A percentile compares a stretch with the other conserved stretches of the same genome.
Evolutionary conservation across 352 stramenopile genomes (phyloP).

Genomic region (Aphanomyces invadans): DNA sequence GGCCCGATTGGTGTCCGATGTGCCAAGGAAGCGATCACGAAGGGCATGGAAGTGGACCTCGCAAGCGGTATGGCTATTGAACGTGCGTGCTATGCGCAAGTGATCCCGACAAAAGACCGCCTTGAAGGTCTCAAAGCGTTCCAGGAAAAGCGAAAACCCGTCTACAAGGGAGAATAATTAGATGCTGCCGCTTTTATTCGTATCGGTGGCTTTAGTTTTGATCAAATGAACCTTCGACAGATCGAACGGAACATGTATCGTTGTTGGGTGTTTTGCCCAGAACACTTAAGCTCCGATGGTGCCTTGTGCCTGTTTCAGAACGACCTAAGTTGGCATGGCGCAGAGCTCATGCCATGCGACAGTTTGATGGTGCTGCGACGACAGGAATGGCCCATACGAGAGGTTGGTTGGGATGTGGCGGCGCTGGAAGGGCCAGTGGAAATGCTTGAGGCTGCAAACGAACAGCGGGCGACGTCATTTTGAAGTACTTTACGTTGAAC

Average conservation of each 20-base stretch:
- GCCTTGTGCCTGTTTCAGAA: too few relatives aligned
- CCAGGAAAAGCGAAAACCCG: constrained; percentile 87
- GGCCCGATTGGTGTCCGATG: constrained; percentile 88
- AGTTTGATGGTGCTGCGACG: too few relatives aligned
- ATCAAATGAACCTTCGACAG: not conserved
- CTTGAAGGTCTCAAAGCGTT: constrained; percentile 90
- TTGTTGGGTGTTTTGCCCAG: too few relatives aligned
- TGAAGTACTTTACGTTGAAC: too few relatives aligned
- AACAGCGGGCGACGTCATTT: too few relatives aligned
- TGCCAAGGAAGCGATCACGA: constrained; percentile 84
- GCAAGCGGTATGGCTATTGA: constrained; percentile 86
- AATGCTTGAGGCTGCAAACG: too few relatives aligned
- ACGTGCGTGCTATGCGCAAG: constrained; percentile 84
- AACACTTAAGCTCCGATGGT: too few relatives aligned
- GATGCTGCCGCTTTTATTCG: not conserved
- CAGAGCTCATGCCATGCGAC: too few relatives aligned
- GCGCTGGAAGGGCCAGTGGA: too few relatives aligned
- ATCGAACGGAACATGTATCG: not conserved
- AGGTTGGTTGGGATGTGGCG: too few relatives aligned
- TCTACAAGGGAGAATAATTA: constrained; percentile 82
- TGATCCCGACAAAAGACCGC: constrained; percentile 88
- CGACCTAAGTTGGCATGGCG: too few relatives aligned
- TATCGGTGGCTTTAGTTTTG: not conserved
- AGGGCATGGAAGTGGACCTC: constrained; percentile 80
- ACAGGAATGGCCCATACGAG: too few relatives aligned